Conservation (phyloP, 1,139 yeast genomes). For the Kodamaea plutei region DNA sequence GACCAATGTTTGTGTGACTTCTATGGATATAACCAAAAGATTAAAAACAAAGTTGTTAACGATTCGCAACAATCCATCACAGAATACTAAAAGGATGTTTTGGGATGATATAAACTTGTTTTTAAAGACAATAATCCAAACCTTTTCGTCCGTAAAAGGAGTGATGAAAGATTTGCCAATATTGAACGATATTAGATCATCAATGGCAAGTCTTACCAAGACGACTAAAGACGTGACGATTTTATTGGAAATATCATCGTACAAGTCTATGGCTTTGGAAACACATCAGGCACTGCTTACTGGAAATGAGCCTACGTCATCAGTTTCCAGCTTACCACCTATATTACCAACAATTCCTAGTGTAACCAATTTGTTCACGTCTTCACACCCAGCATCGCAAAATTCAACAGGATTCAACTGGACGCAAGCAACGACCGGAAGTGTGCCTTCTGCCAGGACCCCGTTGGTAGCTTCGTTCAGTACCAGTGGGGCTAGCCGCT, state of each 20-base stretch:
- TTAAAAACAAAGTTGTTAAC: conserved; percentile 55
- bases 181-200: conserved; percentile 73
- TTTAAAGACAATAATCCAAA: conserved; percentile 76
- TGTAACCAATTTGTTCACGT: conserved; percentile 29
- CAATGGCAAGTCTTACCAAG: conserved; percentile 76
- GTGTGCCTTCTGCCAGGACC: conserved; percentile 23
- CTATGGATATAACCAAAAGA: conserved; percentile 75
- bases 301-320: neutral
- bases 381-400: conserved; percentile 27
- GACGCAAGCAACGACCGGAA: conserved; percentile 2
- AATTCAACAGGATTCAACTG: conserved; percentile 16
- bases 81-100: conserved; percentile 58
- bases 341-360: conserved; percentile 29
- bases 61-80: conserved; percentile 48
- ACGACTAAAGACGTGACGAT: conserved; percentile 89
- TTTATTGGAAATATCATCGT: conserved; percentile 56
- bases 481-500: conserved; percentile 22
- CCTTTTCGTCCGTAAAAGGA: conserved; percentile 76
- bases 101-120: conserved; percentile 88
- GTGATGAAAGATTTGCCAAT: conserved; percentile 80
- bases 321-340: conserved; percentile 17
- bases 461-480: conserved; percentile 32
- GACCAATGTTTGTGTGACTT: conserved; percentile 70
- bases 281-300: neutral
- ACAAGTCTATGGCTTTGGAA: conserved; percentile 30